A percentile compares a stretch with the other conserved stretches of the same genome.
Evolutionary conservation across 2,329 filamentous ascomycete genomes (phyloP).

Genomic region (Drechslerella dactyloides): DNA sequence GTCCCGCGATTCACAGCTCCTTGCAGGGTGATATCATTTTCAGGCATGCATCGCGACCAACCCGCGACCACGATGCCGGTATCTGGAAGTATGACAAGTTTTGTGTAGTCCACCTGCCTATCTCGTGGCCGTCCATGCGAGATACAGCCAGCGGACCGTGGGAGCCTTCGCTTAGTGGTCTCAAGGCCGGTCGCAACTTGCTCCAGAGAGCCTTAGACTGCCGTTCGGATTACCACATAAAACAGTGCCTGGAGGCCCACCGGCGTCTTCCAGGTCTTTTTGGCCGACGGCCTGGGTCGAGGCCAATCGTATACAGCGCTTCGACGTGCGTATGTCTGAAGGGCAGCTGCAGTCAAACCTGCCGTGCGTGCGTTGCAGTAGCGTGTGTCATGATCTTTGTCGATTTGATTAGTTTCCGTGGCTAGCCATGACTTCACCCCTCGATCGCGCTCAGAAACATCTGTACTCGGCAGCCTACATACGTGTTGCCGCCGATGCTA

Average conservation of each 20-base stretch:
- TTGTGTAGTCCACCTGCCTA: conserved; percentile 32
- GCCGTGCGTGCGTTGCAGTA: neutral
- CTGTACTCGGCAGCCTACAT: neutral
- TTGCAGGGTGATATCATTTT: too few species aligned
- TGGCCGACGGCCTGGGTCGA: too few species aligned
- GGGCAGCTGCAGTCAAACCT: neutral
- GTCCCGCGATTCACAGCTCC: neutral
- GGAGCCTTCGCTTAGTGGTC: conserved; percentile 42
- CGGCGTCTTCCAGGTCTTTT: neutral
- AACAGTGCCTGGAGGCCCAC: conserved; percentile 1
- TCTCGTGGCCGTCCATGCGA: conserved; percentile 45
- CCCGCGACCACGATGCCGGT: neutral
- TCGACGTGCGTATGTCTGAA: neutral
- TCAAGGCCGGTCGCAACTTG: conserved; percentile 9
- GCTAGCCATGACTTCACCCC: conserved; percentile 5
- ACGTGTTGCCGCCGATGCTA: neutral
- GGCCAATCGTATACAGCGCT: too few species aligned
- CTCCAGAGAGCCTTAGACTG: conserved; percentile 2
- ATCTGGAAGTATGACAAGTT: neutral
- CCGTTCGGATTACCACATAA: conserved; percentile 3
- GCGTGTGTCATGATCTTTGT: conserved; percentile 32
- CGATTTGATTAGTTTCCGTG: conserved; percentile 40
- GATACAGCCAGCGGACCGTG: conserved; percentile 42
- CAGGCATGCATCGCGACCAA: neutral
- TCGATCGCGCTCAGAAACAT: too few species aligned